Percentiles rank a stretch among this genome's conserved stretches.
Evolutionary conservation across 352 stramenopile species (phyloP).

Genomic region (Phytophthora pisi): DNA sequence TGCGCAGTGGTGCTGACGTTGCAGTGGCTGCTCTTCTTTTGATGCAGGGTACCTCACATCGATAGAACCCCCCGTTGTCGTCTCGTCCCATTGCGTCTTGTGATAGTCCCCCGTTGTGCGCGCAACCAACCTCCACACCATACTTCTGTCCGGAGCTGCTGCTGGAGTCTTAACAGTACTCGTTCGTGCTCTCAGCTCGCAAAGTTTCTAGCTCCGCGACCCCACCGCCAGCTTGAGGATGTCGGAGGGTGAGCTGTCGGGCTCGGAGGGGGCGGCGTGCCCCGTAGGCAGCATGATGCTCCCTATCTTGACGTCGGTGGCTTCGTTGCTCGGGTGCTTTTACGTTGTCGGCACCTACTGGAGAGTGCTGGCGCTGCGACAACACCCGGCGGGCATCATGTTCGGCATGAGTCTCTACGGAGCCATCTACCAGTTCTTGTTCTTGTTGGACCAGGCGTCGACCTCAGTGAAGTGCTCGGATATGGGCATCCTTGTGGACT

Average conservation of each 20-base stretch:
- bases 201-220: neutral
- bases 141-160: slow-evolving; percentile 6
- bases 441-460: slow-evolving; percentile 58
- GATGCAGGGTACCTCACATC: slow-evolving; percentile 28
- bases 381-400: slow-evolving; percentile 87
- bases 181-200: neutral
- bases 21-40: slow-evolving; percentile 11
- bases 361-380: slow-evolving; percentile 66
- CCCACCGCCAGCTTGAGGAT: slow-evolving; percentile 22
- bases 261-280: slow-evolving; percentile 38
- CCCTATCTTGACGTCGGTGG: slow-evolving; percentile 63
- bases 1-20: neutral
- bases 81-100: slow-evolving; percentile 10
- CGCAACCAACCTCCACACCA: neutral
- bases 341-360: slow-evolving; percentile 82
- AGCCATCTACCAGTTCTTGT: slow-evolving; percentile 84
- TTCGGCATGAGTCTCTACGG: slow-evolving; percentile 87
- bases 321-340: slow-evolving; percentile 75
- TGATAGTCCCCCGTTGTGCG: slow-evolving; percentile 18
- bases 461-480: slow-evolving; percentile 56
- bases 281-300: slow-evolving; percentile 53
- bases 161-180: neutral
- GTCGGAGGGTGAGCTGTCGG: slow-evolving; percentile 10
- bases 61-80: neutral
- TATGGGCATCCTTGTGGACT: slow-evolving; percentile 75